Percentiles rank a stretch among this genome's conserved stretches.
phyloP scores from a whole-genome alignment of 1,284 basidiomycete species.

The Cryptococcus sp. region DNA sequence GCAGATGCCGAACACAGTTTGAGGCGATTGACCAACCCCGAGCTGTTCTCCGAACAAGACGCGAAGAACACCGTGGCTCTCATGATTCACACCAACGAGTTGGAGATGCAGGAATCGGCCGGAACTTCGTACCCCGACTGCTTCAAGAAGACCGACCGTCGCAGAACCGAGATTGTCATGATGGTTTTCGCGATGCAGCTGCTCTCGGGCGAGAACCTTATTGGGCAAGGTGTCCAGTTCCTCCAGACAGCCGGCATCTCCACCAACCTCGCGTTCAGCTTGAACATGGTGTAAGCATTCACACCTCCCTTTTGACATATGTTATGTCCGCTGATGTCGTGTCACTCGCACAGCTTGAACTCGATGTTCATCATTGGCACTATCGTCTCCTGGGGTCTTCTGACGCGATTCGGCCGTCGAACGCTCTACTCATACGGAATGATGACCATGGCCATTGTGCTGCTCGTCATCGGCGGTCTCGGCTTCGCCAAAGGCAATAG shows the following conservation, averaged over 20 bases:
- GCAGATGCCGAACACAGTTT: conserved; percentile 47
- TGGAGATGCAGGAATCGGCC: conserved; percentile 31
- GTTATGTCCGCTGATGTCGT: background rate
- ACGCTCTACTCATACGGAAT: conserved; percentile 55
- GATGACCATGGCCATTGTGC: conserved; percentile 46
- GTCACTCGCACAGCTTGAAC: conserved; percentile 9
- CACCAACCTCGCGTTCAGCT: conserved; percentile 43
- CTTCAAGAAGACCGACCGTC: conserved; percentile 49
- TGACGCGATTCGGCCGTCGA: conserved; percentile 51
- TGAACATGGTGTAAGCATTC: conserved; percentile 39
- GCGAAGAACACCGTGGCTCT: conserved; percentile 33
- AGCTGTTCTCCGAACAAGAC: conserved; percentile 14
- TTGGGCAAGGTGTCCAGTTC: conserved; percentile 27
- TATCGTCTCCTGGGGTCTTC: conserved; percentile 26
- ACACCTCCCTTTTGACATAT: background rate
- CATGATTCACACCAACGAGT: conserved; percentile 26
- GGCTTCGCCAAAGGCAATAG: conserved; percentile 9
- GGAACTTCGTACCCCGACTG: conserved; percentile 49
- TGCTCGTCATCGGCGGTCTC: conserved; percentile 53
- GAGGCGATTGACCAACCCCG: conserved; percentile 18
- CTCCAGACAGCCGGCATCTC: conserved; percentile 50
- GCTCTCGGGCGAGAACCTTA: conserved; percentile 11
- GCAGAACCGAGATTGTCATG: conserved; percentile 50
- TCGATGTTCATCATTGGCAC: conserved; percentile 30
- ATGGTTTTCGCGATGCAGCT: conserved; percentile 14